Conservation (phyloP, 345 rosid genomes). For the Euphorbia peplus region DNA sequence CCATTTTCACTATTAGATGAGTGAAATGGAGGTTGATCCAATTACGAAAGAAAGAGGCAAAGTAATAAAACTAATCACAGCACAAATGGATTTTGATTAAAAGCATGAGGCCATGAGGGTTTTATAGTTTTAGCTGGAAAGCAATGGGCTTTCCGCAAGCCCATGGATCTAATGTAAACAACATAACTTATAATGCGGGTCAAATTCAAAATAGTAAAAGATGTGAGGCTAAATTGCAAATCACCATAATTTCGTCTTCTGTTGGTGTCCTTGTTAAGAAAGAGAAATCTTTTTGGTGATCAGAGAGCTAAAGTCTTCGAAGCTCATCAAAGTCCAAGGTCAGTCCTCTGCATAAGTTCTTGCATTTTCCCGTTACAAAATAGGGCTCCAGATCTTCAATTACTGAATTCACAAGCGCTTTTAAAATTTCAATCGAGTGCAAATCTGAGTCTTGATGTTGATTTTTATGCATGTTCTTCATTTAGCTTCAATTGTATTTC, state of each 20-base stretch:
- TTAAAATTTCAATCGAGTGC: neutral
- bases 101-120: no score
- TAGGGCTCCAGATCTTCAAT: slow-evolving; percentile 18
- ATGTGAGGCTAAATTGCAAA: slow-evolving; percentile 9
- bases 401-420: neutral
- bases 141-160: neutral
- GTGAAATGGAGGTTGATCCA: no score
- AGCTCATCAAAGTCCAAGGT: slow-evolving; percentile 42
- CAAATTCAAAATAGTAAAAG: neutral
- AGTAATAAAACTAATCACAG: no score
- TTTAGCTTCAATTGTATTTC: neutral
- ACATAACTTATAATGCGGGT: neutral
- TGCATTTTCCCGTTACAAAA: neutral
- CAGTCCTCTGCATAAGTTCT: slow-evolving; percentile 27
- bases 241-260: neutral
- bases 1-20: no score
- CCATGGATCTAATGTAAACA: no score
- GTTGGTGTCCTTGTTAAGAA: neutral
- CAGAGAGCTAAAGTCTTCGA: slow-evolving; percentile 9
- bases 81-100: no score
- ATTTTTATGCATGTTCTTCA: neutral
- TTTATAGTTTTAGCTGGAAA: no score
- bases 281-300: slow-evolving; percentile 11
- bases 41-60: no score
- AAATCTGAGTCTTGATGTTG: neutral